Base-by-base conservation (phyloP, 2,329 filamentous ascomycete species). In the Aspergillus pseudoglaucus region DNA sequence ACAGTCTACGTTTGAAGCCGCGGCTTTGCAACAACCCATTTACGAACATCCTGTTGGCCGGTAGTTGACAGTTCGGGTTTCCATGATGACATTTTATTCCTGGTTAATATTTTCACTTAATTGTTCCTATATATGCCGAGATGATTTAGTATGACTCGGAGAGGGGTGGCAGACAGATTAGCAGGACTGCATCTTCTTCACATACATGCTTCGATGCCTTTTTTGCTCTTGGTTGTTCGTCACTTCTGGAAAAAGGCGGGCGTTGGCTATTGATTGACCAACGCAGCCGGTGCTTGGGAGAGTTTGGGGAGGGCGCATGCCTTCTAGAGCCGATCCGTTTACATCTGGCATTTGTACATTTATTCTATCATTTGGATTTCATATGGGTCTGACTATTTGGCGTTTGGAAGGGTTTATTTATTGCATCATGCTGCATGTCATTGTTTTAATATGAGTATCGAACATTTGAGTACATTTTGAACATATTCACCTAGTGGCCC, bases 1-100 rank as follows among this genome's bases (percentile, higher is more conserved):
- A 4, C 67, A 60, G 15, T 60, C 64, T 4, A 55, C 65, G 12
- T 58, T 71, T 18, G 65, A 69, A 44, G 57, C 62, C 10, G 64
- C 61, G 12, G 51, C 59, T 17, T 48, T 69, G 40, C 66, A 66
- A 46, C 65, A 67, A 44, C 59, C 65, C 12, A 59, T 63, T 33
- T 56, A 56, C 20, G 63, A 65, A 37, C 56, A 37, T 41, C 20
- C 23, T 40, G 38, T 20, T 40, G 38, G 39, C 22, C 39, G 39
- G 39, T 41, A 41, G 20, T 44, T 38, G 38, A 32, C 20, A 38
- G 44, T 30, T 35, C 39, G 23, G 18, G 44, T 45, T 14, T 17
- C 42, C 51, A 25, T 42, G 40, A 27, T 42, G 22, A 15, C 23
- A 23, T 30, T 46, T 44, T 23, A 27, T 46, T 44, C 47, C 33